Evolutionary conservation across 768 basidiomycete species (phyloP), one percentile per base, ranked within the genome.

Genomic region (Cystoderma amianthinum): DNA sequence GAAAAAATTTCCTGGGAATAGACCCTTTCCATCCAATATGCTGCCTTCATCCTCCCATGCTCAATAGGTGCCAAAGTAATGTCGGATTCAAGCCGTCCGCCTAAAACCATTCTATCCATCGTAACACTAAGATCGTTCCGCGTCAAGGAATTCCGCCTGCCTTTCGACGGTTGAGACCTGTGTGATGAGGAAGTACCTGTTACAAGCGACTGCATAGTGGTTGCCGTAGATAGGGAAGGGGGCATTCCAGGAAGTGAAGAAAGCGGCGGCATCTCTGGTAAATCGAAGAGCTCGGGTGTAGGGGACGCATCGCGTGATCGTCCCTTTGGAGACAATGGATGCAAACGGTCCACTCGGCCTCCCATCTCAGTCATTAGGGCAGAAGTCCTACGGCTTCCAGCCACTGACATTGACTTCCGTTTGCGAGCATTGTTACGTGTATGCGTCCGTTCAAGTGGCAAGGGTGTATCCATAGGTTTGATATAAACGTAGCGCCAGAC

Each of bases 401-500:
- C 42, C 1, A 60, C 59, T 2, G 58, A 45, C 52, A 67, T 52
- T 2, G 71, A 71, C 39, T 67, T 64, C 17, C 68, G 63, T 46
- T 70, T 76, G 32, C 65, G 64, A 3, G 57, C 56, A 16, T 51
- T 43, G 28, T 39, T 50, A 22, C 51, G 51, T 3, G 52, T 39
- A 16, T 48, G 50, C 21, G 21, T 39, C 25, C 34, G 23, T 7
- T 23, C 40, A 9, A 48, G 38, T 5, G 47, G 47, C 3, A 41
- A 18, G 9, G 47, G 23, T 32, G 56, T 41, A 32, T 76, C 74
- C 51, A 74, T 78, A 7, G 77, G 78, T 46, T 76, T 76, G 44
- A 82, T 58, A 49, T 81, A 82, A 1, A 68, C 72, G 54, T 88
- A 88, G 19, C 82, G 72, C 86, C 87, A 90, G 30, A 88, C 58